Percentiles rank a stretch among this genome's conserved stretches.
These are phyloP conservation scores for Lophiostoma macrostomum DNA, from an alignment of 495 filamentous ascomycete species.

Conservation along the genomic window DNA sequence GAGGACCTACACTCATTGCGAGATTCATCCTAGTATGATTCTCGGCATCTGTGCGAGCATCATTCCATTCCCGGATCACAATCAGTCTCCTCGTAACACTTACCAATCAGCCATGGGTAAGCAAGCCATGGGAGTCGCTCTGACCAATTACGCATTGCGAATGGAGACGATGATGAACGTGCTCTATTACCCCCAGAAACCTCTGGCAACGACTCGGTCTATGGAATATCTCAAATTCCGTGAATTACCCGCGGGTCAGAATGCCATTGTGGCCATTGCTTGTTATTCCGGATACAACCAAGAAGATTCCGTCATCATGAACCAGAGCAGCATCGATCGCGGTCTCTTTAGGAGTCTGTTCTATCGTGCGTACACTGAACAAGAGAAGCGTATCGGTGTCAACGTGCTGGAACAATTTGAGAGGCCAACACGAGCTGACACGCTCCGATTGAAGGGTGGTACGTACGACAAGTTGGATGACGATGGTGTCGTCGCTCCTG, in stretches of 20 bases:
- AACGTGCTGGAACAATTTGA: constrained; percentile 87
- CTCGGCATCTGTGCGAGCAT: constrained; percentile 97
- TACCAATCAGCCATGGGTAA: constrained; percentile 99
- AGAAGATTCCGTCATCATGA: constrained; percentile 99
- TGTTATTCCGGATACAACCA: constrained; percentile 99
- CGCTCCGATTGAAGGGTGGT: constrained; percentile 84
- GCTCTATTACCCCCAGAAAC: constrained; percentile 98
- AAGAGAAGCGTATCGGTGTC: constrained; percentile 90
- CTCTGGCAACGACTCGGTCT: constrained; percentile 87
- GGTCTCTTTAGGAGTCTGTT: constrained; percentile 97
- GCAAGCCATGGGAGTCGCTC: constrained; percentile 98
- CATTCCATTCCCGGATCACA: constrained; percentile 99
- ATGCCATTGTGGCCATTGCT: constrained; percentile 95
- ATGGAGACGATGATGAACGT: constrained; percentile 99
- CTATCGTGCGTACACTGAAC: constrained; percentile 93
- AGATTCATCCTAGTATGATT: constrained; percentile 99
- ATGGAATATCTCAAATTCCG: constrained; percentile 99
- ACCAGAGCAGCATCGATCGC: constrained; percentile 96
- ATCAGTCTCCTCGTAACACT: constrained; percentile 97
- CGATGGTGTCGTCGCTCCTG: constrained; percentile 89
- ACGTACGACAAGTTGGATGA: constrained; percentile 98
- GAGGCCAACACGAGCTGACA: constrained; percentile 85
- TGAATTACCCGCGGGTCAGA: constrained; percentile 94
- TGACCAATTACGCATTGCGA: constrained; percentile 90
- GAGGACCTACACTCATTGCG: constrained; percentile 93